These are phyloP conservation scores for Scortechinia acanthostroma DNA, from an alignment of 2,329 filamentous ascomycete species.

Conservation along the genomic window DNA sequence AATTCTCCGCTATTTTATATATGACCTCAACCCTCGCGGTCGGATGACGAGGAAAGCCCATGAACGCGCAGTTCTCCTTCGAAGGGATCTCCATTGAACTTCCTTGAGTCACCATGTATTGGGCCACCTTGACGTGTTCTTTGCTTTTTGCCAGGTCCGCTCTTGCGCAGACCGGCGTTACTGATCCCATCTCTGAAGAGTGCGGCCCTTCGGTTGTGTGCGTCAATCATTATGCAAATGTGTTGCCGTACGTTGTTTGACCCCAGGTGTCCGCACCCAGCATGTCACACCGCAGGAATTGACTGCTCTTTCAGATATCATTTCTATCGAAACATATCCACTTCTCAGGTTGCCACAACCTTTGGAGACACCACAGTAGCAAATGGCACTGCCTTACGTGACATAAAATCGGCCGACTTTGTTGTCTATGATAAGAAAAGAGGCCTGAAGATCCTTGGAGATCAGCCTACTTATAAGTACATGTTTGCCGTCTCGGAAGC, in stretches of 20 bases:
- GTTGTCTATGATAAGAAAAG: slow-evolving; percentile 22
- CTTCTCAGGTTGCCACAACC: slow-evolving; percentile 9
- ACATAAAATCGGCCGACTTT: slow-evolving; percentile 18
- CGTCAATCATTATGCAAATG: slow-evolving; percentile 22
- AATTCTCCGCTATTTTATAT: too few species aligned
- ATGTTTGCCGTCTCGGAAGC: slow-evolving; percentile 22
- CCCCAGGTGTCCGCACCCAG: too few species aligned
- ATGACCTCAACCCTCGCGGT: too few species aligned
- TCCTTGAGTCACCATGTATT: neutral
- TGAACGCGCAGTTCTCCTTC: too few species aligned
- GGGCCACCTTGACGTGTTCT: neutral
- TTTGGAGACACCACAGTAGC: slow-evolving; percentile 19
- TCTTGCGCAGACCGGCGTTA: slow-evolving; percentile 13
- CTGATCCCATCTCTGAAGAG: slow-evolving; percentile 13
- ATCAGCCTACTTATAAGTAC: slow-evolving; percentile 20
- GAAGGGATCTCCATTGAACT: too few species aligned
- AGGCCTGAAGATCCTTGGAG: slow-evolving; percentile 22
- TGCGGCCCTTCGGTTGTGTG: slow-evolving; percentile 21
- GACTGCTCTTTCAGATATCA: slow-evolving; percentile 18
- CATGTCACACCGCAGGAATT: too few species aligned
- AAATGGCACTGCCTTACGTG: slow-evolving; percentile 16
- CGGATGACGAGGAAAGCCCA: too few species aligned
- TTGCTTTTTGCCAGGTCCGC: slow-evolving; percentile 6
- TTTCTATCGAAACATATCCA: slow-evolving; percentile 21
- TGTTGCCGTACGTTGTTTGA: neutral